Evolutionary conservation across 495 filamentous ascomycete species (phyloP).

Genomic region (Penicillium desertorum): DNA sequence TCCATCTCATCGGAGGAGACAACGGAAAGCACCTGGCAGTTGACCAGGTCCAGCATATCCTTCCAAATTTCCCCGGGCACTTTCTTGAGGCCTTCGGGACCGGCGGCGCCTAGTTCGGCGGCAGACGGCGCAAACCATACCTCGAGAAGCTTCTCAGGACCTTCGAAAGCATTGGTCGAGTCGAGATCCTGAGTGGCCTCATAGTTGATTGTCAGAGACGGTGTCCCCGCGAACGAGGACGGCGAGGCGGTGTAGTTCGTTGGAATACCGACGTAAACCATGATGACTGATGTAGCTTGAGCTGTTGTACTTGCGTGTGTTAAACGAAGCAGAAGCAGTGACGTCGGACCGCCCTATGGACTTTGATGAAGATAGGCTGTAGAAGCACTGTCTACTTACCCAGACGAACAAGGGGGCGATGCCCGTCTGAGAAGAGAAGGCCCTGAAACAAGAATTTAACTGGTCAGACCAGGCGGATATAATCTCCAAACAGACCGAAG

Average conservation of each 20-base stretch:
- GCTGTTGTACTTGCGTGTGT: slow-evolving; percentile 20
- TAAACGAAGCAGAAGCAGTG: slow-evolving; percentile 23
- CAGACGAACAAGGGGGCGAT: slow-evolving; percentile 84
- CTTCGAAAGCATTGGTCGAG: slow-evolving; percentile 96
- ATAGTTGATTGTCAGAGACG: slow-evolving; percentile 93
- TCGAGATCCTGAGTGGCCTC: slow-evolving; percentile 92
- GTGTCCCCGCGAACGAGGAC: slow-evolving; percentile 71
- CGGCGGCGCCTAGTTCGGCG: slow-evolving; percentile 66
- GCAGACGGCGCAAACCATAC: slow-evolving; percentile 95
- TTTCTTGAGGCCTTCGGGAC: slow-evolving; percentile 78
- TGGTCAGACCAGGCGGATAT: slow-evolving; percentile 61
- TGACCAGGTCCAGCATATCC: slow-evolving; percentile 94
- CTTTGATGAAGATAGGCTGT: slow-evolving; percentile 38
- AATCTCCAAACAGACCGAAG: slow-evolving; percentile 41
- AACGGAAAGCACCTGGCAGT: slow-evolving; percentile 96
- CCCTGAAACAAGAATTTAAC: slow-evolving; percentile 64
- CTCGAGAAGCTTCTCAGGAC: slow-evolving; percentile 96
- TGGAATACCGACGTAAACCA: slow-evolving; percentile 81
- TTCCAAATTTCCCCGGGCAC: slow-evolving; percentile 87
- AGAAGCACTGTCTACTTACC: slow-evolving; percentile 67
- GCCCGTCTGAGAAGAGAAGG: slow-evolving; percentile 92
- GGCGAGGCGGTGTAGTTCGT: slow-evolving; percentile 77
- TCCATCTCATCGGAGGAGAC: slow-evolving; percentile 94
- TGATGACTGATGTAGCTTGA: slow-evolving; percentile 43
- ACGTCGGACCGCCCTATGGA: slow-evolving; percentile 32